These are phyloP conservation scores for Trichosanthes truncata DNA, from an alignment of 306 rosid genomes.

Conservation along the genomic window DNA sequence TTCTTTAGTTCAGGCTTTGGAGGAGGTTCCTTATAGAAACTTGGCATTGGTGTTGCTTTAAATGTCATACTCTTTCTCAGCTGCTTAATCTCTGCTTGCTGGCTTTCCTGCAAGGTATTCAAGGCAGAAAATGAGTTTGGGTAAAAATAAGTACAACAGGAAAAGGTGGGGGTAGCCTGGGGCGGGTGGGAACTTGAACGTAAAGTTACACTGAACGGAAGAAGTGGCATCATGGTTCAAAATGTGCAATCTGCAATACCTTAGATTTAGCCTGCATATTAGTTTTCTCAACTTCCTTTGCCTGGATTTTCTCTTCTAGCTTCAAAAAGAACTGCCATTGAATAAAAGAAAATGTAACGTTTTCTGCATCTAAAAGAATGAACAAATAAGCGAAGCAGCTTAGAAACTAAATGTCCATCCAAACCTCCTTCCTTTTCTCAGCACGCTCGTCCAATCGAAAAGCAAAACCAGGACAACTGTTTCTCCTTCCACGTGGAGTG, in stretches of 20 bases:
- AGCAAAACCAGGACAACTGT: constrained; percentile 56
- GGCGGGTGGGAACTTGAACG: background rate
- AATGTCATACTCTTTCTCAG: constrained; percentile 75
- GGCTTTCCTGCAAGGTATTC: constrained; percentile 49
- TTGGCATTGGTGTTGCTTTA: constrained; percentile 91
- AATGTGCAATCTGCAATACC: constrained; percentile 27
- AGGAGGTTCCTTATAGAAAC: constrained; percentile 90
- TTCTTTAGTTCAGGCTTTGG: constrained; percentile 76
- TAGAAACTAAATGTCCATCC: constrained; percentile 2
- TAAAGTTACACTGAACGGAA: background rate
- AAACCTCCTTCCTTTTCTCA: constrained; percentile 91
- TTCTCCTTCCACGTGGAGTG: constrained; percentile 33
- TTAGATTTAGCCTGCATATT: constrained; percentile 72
- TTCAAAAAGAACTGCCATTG: constrained; percentile 66
- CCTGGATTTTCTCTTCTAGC: constrained; percentile 90
- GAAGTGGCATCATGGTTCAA: background rate
- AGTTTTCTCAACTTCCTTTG: constrained; percentile 76
- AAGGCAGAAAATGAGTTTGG: background rate
- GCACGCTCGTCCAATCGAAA: constrained; percentile 89
- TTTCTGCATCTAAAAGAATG: background rate
- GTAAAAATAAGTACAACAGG: background rate
- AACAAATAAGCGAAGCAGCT: background rate
- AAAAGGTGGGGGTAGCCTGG: background rate
- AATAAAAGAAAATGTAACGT: constrained; percentile 1
- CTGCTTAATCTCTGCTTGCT: constrained; percentile 78